Evolutionary conservation across 108 stramenopile species (phyloP).

Genomic region (Fragilaria radians): DNA sequence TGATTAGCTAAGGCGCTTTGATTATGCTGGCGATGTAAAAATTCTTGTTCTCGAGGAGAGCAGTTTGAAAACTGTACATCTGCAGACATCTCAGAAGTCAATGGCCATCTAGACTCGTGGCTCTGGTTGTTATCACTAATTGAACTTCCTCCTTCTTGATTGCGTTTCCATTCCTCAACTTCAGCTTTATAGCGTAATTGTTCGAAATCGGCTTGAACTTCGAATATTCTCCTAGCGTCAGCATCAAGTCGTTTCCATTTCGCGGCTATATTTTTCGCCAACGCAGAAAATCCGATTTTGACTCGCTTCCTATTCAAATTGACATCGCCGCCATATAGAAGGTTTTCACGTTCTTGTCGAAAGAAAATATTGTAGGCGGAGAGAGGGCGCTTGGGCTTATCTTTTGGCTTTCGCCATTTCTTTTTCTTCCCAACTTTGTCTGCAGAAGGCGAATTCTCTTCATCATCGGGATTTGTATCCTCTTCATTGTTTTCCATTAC

Average conservation of each 20-base stretch:
- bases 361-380: conserved; percentile 12
- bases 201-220: not conserved
- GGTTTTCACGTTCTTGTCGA: conserved; percentile 4
- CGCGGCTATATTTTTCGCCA: not conserved
- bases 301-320: not conserved
- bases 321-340: not conserved
- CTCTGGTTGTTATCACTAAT: not conserved
- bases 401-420: not conserved
- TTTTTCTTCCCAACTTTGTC: conserved; percentile 4
- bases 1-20: not conserved
- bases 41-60: not conserved
- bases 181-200: not conserved
- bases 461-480: no score
- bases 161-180: not conserved
- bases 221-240: not conserved
- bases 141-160: not conserved
- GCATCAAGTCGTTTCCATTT: not conserved
- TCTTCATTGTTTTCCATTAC: no score
- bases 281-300: not conserved
- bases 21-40: not conserved
- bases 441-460: not conserved
- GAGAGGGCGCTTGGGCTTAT: conserved; percentile 3
- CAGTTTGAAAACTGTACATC: not conserved
- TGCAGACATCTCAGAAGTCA: not conserved
- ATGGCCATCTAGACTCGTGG: not conserved